Percentiles rank a stretch among this genome's conserved stretches.
Evolutionary conservation across 441 rosid species (phyloP).

Genomic region (Dalechampia spathulata): DNA sequence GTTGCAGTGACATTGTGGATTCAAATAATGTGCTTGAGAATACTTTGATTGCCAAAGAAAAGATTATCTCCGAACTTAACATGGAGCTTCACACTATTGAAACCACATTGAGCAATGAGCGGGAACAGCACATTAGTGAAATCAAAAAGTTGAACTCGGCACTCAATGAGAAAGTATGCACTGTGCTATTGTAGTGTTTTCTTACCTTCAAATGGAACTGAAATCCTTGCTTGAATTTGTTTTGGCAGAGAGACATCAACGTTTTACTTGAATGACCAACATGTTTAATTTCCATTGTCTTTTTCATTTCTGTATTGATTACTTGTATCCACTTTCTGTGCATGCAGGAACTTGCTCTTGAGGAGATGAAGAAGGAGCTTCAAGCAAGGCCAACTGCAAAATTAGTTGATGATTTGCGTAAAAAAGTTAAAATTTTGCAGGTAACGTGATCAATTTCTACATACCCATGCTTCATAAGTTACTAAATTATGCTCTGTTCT

Average conservation of each 20-base stretch:
- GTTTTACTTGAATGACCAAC: neutral
- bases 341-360: conserved; percentile 64
- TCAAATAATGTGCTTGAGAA: conserved; percentile 82
- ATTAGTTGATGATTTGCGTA: conserved; percentile 91
- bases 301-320: neutral
- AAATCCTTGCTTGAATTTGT: no score
- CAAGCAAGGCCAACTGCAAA: conserved; percentile 88
- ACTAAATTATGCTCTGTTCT: neutral
- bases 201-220: neutral
- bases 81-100: conserved; percentile 90
- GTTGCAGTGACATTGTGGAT: conserved; percentile 65
- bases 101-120: conserved; percentile 69
- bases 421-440: conserved; percentile 99
- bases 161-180: conserved; percentile 68
- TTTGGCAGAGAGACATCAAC: no score
- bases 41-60: conserved; percentile 87
- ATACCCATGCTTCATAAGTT: neutral
- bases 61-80: conserved; percentile 89
- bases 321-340: conserved; percentile 1
- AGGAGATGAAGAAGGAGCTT: conserved; percentile 95
- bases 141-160: conserved; percentile 66
- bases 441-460: conserved; percentile 26
- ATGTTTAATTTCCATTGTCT: neutral
- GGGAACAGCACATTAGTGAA: conserved; percentile 78
- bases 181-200: neutral